Percentiles rank a stretch among this genome's conserved stretches.
Evolutionary conservation across 1,139 yeast species (phyloP).

Genomic region (Hyphopichia buzzinii): DNA sequence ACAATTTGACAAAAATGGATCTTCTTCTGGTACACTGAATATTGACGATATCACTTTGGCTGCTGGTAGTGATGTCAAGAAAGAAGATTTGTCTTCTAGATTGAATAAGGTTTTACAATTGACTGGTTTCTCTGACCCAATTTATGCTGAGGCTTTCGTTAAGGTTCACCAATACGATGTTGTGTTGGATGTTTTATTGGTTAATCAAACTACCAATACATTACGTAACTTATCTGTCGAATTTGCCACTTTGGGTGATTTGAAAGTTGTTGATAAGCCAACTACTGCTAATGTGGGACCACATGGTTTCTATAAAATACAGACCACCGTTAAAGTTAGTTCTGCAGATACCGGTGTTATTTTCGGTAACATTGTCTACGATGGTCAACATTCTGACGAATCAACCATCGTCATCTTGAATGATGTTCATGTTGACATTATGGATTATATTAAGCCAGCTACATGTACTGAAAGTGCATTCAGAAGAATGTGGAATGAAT

Average conservation of each 20-base stretch:
- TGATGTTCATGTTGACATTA: slow-evolving; percentile 93
- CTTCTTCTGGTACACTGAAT: slow-evolving; percentile 27
- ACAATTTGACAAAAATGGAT: slow-evolving; percentile 63
- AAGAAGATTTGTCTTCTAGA: slow-evolving; percentile 68
- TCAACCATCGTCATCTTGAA: slow-evolving; percentile 87
- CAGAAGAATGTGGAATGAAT: slow-evolving; percentile 99
- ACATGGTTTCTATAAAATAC: slow-evolving; percentile 89
- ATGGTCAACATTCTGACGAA: slow-evolving; percentile 92
- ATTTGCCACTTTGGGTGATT: slow-evolving; percentile 94
- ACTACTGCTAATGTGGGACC: slow-evolving; percentile 93
- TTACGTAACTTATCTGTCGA: slow-evolving; percentile 90
- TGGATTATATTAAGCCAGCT: slow-evolving; percentile 97
- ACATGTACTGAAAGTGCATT: slow-evolving; percentile 83
- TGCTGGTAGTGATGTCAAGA: slow-evolving; percentile 44
- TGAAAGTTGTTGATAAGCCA: slow-evolving; percentile 92
- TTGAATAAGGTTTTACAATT: slow-evolving; percentile 86
- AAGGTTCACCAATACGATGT: slow-evolving; percentile 96
- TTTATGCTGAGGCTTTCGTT: slow-evolving; percentile 95
- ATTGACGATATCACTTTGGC: slow-evolving; percentile 54
- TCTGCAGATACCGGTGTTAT: slow-evolving; percentile 98
- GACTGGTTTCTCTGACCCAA: slow-evolving; percentile 97
- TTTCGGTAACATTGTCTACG: slow-evolving; percentile 95
- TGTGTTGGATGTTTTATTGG: slow-evolving; percentile 87
- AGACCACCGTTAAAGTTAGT: slow-evolving; percentile 88
- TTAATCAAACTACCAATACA: slow-evolving; percentile 90